Conservation (phyloP, 2,329 filamentous ascomycete species). For the Hysterium pulicare region DNA sequence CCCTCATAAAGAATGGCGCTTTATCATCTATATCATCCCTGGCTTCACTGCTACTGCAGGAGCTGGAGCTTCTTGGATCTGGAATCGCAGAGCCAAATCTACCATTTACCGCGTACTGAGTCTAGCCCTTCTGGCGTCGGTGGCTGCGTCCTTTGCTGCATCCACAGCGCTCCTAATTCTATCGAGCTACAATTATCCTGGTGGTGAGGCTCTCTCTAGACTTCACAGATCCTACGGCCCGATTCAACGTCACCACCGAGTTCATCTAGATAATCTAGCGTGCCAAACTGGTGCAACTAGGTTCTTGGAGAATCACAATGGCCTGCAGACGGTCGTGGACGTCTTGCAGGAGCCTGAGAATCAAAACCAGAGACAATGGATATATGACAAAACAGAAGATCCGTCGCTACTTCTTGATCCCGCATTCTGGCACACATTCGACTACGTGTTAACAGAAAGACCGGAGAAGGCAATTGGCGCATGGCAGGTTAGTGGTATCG, state of each 20-base stretch:
- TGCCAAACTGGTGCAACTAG: slow-evolving; percentile 63
- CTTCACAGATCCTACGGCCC: slow-evolving; percentile 34
- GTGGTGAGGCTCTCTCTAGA: slow-evolving; percentile 68
- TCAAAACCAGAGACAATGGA: slow-evolving; percentile 39
- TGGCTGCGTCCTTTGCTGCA: slow-evolving; percentile 57
- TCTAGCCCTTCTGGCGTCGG: slow-evolving; percentile 56
- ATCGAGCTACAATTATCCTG: slow-evolving; percentile 90
- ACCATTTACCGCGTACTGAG: slow-evolving; percentile 54
- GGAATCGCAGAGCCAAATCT: slow-evolving; percentile 62
- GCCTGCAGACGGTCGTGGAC: slow-evolving; percentile 24
- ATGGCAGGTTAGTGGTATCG: slow-evolving; percentile 52
- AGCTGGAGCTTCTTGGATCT: slow-evolving; percentile 63
- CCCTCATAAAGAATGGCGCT: slow-evolving; percentile 94
- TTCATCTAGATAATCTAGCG: slow-evolving; percentile 60
- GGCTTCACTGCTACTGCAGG: slow-evolving; percentile 74
- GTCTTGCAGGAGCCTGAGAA: slow-evolving; percentile 20
- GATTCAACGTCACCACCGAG: slow-evolving; percentile 28
- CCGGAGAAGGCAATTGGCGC: slow-evolving; percentile 46
- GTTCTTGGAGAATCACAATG: slow-evolving; percentile 49
- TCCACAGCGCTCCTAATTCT: slow-evolving; percentile 69
- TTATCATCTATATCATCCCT: slow-evolving; percentile 86
- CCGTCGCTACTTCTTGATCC: slow-evolving; percentile 45
- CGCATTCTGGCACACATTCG: slow-evolving; percentile 56
- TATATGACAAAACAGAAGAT: slow-evolving; percentile 61
- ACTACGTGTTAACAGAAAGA: slow-evolving; percentile 57